phyloP scores from a whole-genome alignment of 2,329 filamentous ascomycete species.

The Neonectria punicea region DNA sequence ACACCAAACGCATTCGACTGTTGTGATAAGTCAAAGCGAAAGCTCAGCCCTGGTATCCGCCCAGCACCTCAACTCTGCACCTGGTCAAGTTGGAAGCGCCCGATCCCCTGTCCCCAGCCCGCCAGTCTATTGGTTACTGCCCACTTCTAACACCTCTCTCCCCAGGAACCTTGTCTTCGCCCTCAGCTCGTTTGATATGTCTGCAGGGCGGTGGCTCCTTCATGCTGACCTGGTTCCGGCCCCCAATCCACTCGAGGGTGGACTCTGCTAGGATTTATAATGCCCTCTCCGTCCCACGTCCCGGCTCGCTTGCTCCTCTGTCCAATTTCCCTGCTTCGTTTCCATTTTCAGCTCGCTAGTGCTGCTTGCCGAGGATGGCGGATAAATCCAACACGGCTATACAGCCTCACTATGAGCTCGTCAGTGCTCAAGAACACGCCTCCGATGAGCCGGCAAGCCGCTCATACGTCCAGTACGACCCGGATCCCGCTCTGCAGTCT shows the following conservation, averaged over 20 bases:
- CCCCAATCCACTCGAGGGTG: slow-evolving; percentile 7
- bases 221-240: not conserved
- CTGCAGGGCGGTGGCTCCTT: not conserved
- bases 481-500: not conserved
- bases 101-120: not conserved
- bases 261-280: not conserved
- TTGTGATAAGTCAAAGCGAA: not conserved
- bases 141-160: not conserved
- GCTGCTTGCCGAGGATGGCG: slow-evolving; percentile 1
- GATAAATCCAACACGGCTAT: slow-evolving; percentile 9
- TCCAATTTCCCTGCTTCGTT: too few relatives aligned
- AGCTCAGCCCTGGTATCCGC: too few relatives aligned
- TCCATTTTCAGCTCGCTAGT: not conserved
- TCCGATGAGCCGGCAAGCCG: not conserved
- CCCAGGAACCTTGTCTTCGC: not conserved
- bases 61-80: not conserved
- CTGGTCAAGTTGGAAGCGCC: not conserved
- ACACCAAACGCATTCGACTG: not conserved
- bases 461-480: not conserved
- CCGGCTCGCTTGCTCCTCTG: too few relatives aligned
- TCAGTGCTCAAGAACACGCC: slow-evolving; percentile 24
- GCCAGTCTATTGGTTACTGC: not conserved
- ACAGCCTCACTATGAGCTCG: slow-evolving; percentile 30
- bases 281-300: not conserved
- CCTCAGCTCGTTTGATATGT: not conserved